Percentiles rank a stretch among this genome's conserved stretches.
Evolutionary conservation across 192 early-diverging fungal species (phyloP).

Genomic region (Podila clonocystis): DNA sequence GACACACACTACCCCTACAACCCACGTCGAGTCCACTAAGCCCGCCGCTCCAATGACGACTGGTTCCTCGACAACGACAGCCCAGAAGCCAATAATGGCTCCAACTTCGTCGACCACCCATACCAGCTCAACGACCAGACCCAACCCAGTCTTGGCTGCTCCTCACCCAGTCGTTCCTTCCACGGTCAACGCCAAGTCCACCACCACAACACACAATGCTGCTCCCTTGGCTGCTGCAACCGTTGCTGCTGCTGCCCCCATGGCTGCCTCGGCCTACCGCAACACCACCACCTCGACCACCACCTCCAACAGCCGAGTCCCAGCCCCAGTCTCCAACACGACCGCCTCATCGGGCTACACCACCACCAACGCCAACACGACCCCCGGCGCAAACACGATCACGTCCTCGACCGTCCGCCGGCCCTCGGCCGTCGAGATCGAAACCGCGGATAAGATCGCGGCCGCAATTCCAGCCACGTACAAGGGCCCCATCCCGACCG

Average conservation of each 20-base stretch:
- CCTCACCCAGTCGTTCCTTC: background rate
- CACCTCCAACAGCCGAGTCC: background rate
- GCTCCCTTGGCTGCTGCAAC: background rate
- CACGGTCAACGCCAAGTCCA: background rate
- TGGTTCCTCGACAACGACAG: background rate
- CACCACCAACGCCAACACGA: background rate
- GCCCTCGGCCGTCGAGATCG: background rate
- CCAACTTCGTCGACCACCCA: too few species aligned
- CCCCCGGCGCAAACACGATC: background rate
- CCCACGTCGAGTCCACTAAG: background rate
- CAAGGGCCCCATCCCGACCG: slow-evolving; percentile 13
- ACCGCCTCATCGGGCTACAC: background rate
- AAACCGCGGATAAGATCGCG: slow-evolving; percentile 7
- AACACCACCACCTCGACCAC: slow-evolving; percentile 5
- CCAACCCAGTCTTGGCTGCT: background rate
- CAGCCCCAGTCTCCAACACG: background rate
- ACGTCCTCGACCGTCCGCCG: background rate
- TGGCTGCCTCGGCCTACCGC: background rate
- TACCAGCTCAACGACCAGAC: background rate
- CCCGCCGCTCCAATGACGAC: background rate
- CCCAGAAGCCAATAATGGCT: too few species aligned
- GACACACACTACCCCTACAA: background rate
- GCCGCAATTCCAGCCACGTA: slow-evolving; percentile 11
- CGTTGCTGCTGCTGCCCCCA: background rate
- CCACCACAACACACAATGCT: background rate